A percentile compares a stretch with the other conserved stretches of the same genome.
Conservation (phyloP, 192 early-diverging fungal genomes). For the Coemansia aciculifera region DNA sequence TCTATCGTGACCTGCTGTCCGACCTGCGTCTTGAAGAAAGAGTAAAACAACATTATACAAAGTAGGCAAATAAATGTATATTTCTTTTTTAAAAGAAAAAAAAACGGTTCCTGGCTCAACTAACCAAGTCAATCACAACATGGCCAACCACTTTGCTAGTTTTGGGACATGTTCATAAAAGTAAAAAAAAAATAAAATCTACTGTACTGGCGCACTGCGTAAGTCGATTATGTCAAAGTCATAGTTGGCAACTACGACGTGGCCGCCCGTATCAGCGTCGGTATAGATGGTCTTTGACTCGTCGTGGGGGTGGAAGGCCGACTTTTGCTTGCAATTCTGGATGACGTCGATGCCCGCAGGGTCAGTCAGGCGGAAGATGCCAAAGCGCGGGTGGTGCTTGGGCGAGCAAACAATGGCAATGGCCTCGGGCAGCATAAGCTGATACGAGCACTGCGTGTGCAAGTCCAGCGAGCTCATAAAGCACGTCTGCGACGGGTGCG, state of each 20-base stretch:
- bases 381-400: constrained; percentile 66
- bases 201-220: constrained; percentile 18
- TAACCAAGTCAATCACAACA: background rate
- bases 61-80: background rate
- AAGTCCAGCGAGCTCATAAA: constrained; percentile 92
- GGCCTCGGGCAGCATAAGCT: constrained; percentile 87
- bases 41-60: constrained; percentile 88
- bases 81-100: background rate
- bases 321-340: constrained; percentile 65
- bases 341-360: constrained; percentile 81
- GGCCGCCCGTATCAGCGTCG: constrained; percentile 43
- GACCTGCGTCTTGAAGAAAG: constrained; percentile 99
- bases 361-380: constrained; percentile 86
- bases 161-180: constrained; percentile 5
- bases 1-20: constrained; percentile 95
- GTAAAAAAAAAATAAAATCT: constrained; percentile 7
- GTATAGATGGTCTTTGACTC: constrained; percentile 41
- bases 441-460: constrained; percentile 90
- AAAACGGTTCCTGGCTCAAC: background rate
- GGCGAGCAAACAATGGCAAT: constrained; percentile 91
- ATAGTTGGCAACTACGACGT: constrained; percentile 44
- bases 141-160: background rate
- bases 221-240: constrained; percentile 55
- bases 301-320: constrained; percentile 80
- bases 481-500: constrained; percentile 91